Conservation (phyloP, 2,329 filamentous ascomycete species). For the Chaetomiaceae sp. region DNA sequence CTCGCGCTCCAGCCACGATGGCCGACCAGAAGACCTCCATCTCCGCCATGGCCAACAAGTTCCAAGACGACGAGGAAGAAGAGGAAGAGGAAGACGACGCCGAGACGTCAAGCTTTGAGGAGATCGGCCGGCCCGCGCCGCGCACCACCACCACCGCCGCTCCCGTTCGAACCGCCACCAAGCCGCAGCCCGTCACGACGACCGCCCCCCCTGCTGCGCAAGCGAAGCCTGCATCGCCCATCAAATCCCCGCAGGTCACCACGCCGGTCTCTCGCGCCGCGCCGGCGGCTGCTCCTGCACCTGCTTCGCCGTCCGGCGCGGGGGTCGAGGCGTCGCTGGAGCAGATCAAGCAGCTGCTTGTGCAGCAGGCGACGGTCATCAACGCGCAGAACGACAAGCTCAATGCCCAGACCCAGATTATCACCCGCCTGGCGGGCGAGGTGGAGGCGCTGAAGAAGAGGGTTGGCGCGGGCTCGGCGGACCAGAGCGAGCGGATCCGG, state of each 20-base stretch:
- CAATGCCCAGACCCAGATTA: slow-evolving; percentile 63
- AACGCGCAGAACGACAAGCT: slow-evolving; percentile 66
- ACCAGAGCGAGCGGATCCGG: slow-evolving; percentile 62
- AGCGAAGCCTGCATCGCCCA: slow-evolving; percentile 40
- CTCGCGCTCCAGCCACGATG: slow-evolving; percentile 58
- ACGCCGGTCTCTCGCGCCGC: slow-evolving; percentile 31
- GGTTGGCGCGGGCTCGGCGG: slow-evolving; percentile 52
- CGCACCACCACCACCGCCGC: slow-evolving; percentile 36
- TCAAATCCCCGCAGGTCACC: slow-evolving; percentile 30
- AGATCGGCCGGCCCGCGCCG: slow-evolving; percentile 68
- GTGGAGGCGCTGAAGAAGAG: slow-evolving; percentile 77
- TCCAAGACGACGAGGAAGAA: slow-evolving; percentile 64
- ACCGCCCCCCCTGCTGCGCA: slow-evolving; percentile 26
- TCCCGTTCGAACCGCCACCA: slow-evolving; percentile 26
- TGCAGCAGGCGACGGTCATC: slow-evolving; percentile 72
- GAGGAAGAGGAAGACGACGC: slow-evolving; percentile 47
- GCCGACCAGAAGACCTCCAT: slow-evolving; percentile 85
- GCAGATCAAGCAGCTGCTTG: slow-evolving; percentile 71
- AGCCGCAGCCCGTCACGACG: slow-evolving; percentile 12
- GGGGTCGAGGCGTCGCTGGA: slow-evolving; percentile 61
- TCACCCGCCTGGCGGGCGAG: slow-evolving; percentile 62
- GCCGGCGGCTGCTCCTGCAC: slow-evolving; percentile 25
- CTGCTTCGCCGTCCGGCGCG: slow-evolving; percentile 34
- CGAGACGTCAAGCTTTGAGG: slow-evolving; percentile 78
- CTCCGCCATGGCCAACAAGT: slow-evolving; percentile 77